A percentile compares a stretch with the other conserved stretches of the same genome.
phyloP scores from a whole-genome alignment of 2,329 filamentous ascomycete species.

The Penicillium thymicola region DNA sequence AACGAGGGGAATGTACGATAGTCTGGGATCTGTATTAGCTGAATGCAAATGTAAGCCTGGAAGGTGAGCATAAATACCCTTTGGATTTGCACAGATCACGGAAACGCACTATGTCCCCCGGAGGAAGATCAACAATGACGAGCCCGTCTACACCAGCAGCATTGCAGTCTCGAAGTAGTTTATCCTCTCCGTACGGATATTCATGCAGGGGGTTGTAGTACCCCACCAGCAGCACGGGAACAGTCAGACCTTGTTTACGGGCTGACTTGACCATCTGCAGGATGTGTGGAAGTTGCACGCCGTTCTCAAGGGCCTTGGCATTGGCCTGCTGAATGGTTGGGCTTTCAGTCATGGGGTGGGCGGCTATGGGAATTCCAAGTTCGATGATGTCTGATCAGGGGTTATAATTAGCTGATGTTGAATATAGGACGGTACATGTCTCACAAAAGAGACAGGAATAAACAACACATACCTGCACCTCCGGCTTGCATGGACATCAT shows the following conservation, averaged over 20 bases:
- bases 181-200: conserved; percentile 83
- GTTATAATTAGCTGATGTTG: not conserved
- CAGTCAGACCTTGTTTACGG: conserved; percentile 67
- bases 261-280: conserved; percentile 80
- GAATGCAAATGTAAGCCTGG: not conserved
- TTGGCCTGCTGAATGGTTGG: conserved; percentile 93
- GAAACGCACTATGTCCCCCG: conserved; percentile 55
- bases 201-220: conserved; percentile 87
- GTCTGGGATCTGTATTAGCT: conserved; percentile 42
- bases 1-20: conserved; percentile 91
- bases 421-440: not conserved
- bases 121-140: conserved; percentile 16
- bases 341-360: conserved; percentile 93
- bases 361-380: conserved; percentile 90
- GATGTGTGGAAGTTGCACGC: conserved; percentile 73
- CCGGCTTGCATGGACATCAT: conserved; percentile 85
- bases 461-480: conserved; percentile 64
- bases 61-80: conserved; percentile 52
- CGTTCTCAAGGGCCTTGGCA: conserved; percentile 78
- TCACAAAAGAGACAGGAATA: not conserved
- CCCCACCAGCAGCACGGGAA: conserved; percentile 88
- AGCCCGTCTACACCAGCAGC: conserved; percentile 35
- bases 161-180: conserved; percentile 74
- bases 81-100: conserved; percentile 74
- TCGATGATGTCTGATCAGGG: conserved; percentile 73